Conservation (phyloP, 192 early-diverging fungal species). For the Rhizophagus prolifer region DNA sequence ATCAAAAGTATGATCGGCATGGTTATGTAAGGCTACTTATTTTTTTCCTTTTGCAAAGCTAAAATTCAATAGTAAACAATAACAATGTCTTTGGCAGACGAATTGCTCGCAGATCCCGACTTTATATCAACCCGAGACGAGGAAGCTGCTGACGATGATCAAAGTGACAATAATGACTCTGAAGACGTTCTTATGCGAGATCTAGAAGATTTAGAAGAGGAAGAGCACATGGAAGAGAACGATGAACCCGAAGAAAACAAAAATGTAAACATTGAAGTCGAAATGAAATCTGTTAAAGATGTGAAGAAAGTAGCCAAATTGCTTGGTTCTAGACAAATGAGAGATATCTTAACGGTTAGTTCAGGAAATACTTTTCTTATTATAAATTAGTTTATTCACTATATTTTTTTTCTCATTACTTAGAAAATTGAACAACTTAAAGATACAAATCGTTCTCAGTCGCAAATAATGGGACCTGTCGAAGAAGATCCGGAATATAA, state of each 20-base stretch:
- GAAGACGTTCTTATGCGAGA: slow-evolving; percentile 33
- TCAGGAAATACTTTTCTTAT: slow-evolving; percentile 15
- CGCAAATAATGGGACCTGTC: slow-evolving; percentile 56
- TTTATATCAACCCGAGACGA: slow-evolving; percentile 60
- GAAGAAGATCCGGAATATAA: slow-evolving; percentile 90
- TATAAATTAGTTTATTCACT: background rate
- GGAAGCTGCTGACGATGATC: slow-evolving; percentile 33
- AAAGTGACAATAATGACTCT: slow-evolving; percentile 39
- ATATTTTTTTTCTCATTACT: background rate
- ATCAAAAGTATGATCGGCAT: too few species aligned
- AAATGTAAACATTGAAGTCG: slow-evolving; percentile 40
- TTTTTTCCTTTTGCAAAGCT: too few species aligned
- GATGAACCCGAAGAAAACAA: slow-evolving; percentile 48
- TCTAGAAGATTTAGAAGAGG: slow-evolving; percentile 44
- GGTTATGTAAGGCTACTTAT: too few species aligned
- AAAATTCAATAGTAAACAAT: background rate
- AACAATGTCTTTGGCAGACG: slow-evolving; percentile 76
- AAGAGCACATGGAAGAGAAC: slow-evolving; percentile 50
- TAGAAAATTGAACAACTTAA: slow-evolving; percentile 57
- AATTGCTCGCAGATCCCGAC: slow-evolving; percentile 86
- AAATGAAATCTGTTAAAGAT: slow-evolving; percentile 46
- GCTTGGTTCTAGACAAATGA: slow-evolving; percentile 57
- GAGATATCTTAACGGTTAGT: slow-evolving; percentile 60
- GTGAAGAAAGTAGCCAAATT: slow-evolving; percentile 69
- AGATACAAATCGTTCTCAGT: slow-evolving; percentile 36